Conservation (phyloP, 2,329 filamentous ascomycete species). For the Colletotrichum lindemuthianum region DNA sequence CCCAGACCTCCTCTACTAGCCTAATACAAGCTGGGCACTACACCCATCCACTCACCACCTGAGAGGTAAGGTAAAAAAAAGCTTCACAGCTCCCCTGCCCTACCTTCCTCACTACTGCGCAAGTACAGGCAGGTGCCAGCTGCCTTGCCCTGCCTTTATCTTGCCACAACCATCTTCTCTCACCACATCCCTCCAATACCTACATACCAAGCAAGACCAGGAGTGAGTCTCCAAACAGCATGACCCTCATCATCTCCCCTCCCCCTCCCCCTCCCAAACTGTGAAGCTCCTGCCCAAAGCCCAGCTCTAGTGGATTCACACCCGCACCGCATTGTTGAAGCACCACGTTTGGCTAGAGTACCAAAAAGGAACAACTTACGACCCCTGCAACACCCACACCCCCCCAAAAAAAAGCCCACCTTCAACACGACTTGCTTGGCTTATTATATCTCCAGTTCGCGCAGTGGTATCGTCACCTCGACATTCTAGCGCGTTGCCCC, state of each 20-base stretch:
- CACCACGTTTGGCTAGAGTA: constrained; percentile 5
- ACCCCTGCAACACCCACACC: constrained; percentile 30
- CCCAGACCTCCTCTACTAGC: no score
- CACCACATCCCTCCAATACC: constrained; percentile 29
- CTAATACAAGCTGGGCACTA: no score
- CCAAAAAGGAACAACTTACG: constrained; percentile 33
- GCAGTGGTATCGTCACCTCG: constrained; percentile 31
- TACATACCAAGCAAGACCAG: no score
- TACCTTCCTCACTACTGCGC: no score
- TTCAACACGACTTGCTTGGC: constrained; percentile 28
- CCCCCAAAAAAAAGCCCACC: constrained; percentile 32
- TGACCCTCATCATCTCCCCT: neutral
- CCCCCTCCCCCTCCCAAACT: constrained; percentile 30
- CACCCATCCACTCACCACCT: no score
- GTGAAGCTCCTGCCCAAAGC: constrained; percentile 12
- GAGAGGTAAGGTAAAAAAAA: no score
- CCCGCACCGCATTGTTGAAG: constrained; percentile 19
- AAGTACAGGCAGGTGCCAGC: no score
- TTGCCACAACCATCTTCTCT: neutral
- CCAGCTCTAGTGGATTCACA: constrained; percentile 33
- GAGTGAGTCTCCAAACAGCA: constrained; percentile 23
- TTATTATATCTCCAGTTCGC: constrained; percentile 28
- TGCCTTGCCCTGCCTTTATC: neutral
- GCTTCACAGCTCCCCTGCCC: no score
- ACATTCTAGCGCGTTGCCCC: constrained; percentile 22